Evolutionary conservation across 331 rosid genomes (phyloP).

Genomic region (Malus hybrid): DNA sequence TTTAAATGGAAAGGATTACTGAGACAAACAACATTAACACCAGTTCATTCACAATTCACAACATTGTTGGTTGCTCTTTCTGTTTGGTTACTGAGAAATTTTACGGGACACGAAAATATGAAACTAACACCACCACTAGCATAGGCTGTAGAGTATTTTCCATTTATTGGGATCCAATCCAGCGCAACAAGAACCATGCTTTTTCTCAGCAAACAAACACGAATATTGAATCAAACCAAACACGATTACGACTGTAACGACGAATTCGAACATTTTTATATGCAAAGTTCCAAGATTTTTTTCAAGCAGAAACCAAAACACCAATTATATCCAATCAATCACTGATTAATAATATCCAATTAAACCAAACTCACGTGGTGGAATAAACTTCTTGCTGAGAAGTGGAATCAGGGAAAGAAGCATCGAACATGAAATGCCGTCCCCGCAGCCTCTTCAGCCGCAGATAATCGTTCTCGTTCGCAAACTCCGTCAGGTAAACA

Average conservation of each 20-base stretch:
- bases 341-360: neutral
- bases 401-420: slow-evolving; percentile 56
- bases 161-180: neutral
- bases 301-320: neutral
- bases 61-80: neutral
- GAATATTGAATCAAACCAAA: neutral
- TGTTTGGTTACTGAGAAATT: neutral
- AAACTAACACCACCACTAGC: neutral
- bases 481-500: slow-evolving; percentile 67
- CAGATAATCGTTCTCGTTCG: slow-evolving; percentile 65
- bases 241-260: neutral
- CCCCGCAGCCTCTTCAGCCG: slow-evolving; percentile 79
- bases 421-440: slow-evolving; percentile 63
- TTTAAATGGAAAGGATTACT: neutral
- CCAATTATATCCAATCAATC: neutral
- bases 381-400: slow-evolving; percentile 69
- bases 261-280: neutral
- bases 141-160: neutral
- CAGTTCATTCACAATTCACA: neutral
- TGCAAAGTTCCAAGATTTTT: neutral
- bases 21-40: neutral
- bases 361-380: slow-evolving; percentile 57
- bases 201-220: neutral
- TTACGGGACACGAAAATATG: neutral
- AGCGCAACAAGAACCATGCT: neutral